Base-by-base conservation (phyloP, 495 filamentous ascomycete genomes). In the Corynascus novoguineensis region DNA sequence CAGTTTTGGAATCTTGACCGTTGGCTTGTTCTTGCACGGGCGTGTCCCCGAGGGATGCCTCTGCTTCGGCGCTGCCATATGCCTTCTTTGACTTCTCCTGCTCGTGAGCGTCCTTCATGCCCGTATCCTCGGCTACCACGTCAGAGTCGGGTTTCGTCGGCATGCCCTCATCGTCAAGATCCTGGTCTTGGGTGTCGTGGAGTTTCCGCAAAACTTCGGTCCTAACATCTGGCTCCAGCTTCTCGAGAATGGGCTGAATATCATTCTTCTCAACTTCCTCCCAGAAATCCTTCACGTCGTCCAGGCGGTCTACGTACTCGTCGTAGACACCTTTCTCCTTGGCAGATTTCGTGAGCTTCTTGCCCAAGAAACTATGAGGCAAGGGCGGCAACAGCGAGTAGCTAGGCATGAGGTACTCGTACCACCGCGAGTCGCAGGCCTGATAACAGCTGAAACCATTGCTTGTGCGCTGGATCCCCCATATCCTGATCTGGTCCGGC, bases 331-430 rank as follows among this genome's bases (percentile, higher is more conserved):
- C 84, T 24, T 83, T 79, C 67, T 89, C 78, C 63, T 89, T 82
- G 5, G 89, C 86, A 21, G 82, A 73, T 61, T 90, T 81, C 15
- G 79, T 74, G n/a, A 92, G 76, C 65, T 88, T 86, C 70, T 85
- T 87, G 15, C 87, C 91, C 21, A 98, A 75, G 61, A 80, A 95
- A 50, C 86, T 95, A 35, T 83, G 82, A 1, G 91, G 92, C 61
- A 97, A 90, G 5, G 93, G 95, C 28, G 93, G 95, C 38, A 98
- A 73, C 53, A 97, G 90, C 52, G 85, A 86, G 68, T 96, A 87
- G 25, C 86, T 90, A 9, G 93, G 93, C 69, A 98, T 88, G 37
- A 98, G 76, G 66, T 97, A 98, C 67, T 98, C 93, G 71, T 98
- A 98, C 69, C 90, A 89, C 52, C 93, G 82, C 11, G 89, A 95